A percentile compares a stretch with the other conserved stretches of the same genome.
These are phyloP conservation scores for Neurospora sp. DNA, from an alignment of 495 filamentous ascomycete genomes.

Conservation along the genomic window DNA sequence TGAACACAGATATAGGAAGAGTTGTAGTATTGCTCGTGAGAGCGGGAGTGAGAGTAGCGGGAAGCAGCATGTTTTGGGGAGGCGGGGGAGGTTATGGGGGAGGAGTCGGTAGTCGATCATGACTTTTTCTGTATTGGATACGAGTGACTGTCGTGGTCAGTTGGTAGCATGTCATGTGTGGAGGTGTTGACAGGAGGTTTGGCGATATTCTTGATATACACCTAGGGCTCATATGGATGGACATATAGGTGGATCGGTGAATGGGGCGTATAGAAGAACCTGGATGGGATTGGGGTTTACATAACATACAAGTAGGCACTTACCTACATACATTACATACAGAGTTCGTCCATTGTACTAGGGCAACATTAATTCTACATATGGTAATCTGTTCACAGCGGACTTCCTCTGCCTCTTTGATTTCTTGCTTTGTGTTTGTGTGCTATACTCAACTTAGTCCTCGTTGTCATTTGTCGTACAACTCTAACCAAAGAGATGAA, in stretches of 20 bases:
- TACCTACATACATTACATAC: background rate
- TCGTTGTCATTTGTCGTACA: background rate
- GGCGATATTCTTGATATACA: background rate
- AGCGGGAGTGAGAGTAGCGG: background rate
- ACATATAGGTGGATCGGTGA: background rate
- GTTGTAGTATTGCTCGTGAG: background rate
- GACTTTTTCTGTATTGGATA: background rate
- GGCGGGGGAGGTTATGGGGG: background rate
- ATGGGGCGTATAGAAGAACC: background rate
- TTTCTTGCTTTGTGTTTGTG: background rate
- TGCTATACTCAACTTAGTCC: background rate
- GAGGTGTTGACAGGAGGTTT: background rate
- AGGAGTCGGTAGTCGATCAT: background rate
- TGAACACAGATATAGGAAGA: background rate
- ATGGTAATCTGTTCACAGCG: background rate
- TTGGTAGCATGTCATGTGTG: background rate
- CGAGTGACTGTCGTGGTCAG: background rate
- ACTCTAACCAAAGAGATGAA: background rate
- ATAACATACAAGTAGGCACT: background rate
- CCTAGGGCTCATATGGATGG: background rate
- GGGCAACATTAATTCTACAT: background rate
- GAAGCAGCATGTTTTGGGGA: background rate
- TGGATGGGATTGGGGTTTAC: background rate
- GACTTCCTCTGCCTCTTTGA: background rate
- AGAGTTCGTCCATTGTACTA: background rate